phyloP scores from a whole-genome alignment of 768 basidiomycete species.

The Calocera cornea region DNA sequence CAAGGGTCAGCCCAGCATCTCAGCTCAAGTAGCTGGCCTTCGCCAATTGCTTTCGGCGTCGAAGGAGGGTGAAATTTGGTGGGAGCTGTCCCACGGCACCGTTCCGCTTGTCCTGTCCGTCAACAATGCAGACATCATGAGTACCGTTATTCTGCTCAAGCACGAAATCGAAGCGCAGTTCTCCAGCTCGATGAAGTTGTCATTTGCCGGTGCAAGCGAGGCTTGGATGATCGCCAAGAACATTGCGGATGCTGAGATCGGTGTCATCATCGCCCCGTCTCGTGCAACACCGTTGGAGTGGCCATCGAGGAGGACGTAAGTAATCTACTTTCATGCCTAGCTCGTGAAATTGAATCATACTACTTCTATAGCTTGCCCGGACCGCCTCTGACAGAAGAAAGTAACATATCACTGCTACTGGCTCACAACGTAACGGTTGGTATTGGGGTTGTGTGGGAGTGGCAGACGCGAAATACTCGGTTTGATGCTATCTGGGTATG shows the following conservation, averaged over 20 bases:
- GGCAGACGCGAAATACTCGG: conserved; percentile 60
- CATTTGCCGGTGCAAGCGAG: conserved; percentile 46
- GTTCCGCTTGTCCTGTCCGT: conserved; percentile 49
- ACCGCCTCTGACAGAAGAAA: conserved; percentile 53
- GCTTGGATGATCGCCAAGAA: conserved; percentile 61
- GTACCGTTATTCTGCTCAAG: conserved; percentile 50
- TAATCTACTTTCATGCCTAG: not conserved
- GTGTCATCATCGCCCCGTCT: conserved; percentile 53
- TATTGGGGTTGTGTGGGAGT: conserved; percentile 42
- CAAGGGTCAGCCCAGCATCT: conserved; percentile 40
- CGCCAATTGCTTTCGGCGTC: conserved; percentile 45
- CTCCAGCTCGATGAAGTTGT: conserved; percentile 34
- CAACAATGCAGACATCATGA: conserved; percentile 57
- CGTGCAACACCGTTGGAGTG: conserved; percentile 60
- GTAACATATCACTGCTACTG: conserved; percentile 47
- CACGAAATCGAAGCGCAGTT: conserved; percentile 38
- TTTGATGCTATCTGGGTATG: conserved; percentile 75
- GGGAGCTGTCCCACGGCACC: conserved; percentile 29
- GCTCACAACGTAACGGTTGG: conserved; percentile 60
- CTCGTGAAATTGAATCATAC: not conserved
- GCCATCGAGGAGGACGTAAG: conserved; percentile 53
- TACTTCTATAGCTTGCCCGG: conserved; percentile 35
- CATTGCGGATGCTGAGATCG: conserved; percentile 44
- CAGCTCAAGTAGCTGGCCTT: conserved; percentile 64
- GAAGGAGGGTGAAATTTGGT: conserved; percentile 15